Percentiles rank a stretch among this genome's conserved stretches.
Conservation (phyloP, 352 stramenopile genomes). For the Globisporangium nodosum region DNA sequence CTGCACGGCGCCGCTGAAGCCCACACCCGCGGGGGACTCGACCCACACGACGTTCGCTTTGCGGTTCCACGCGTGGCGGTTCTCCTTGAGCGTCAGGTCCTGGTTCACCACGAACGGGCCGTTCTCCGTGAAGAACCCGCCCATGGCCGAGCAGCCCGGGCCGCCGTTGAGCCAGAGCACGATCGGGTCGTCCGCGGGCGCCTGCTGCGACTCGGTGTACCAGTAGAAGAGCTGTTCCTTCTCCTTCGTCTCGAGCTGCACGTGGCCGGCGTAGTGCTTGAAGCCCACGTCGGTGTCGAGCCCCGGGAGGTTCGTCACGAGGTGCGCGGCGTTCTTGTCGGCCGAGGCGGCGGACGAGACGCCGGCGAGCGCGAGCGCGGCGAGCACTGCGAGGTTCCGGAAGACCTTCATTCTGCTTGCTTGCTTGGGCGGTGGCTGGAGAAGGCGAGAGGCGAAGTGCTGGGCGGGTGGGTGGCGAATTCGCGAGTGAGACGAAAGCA, state of each 20-base stretch:
- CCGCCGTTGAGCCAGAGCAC: slow-evolving; percentile 82
- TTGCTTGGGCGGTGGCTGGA: background rate
- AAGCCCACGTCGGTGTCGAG: slow-evolving; percentile 38
- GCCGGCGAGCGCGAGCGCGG: slow-evolving; percentile 20
- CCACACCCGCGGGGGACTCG: slow-evolving; percentile 66
- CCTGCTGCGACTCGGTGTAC: slow-evolving; percentile 65
- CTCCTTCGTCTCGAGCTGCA: slow-evolving; percentile 44
- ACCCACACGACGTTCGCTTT: slow-evolving; percentile 77
- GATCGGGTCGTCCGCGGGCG: slow-evolving; percentile 54
- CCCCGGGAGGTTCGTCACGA: slow-evolving; percentile 45
- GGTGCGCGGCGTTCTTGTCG: slow-evolving; percentile 36
- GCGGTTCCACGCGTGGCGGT: slow-evolving; percentile 76
- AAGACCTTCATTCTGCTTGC: slow-evolving; percentile 29
- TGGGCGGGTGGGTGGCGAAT: background rate
- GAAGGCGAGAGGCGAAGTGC: background rate
- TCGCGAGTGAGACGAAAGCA: slow-evolving; percentile 1
- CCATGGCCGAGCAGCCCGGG: slow-evolving; percentile 69
- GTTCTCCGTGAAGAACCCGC: slow-evolving; percentile 70
- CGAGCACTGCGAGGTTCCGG: slow-evolving; percentile 21
- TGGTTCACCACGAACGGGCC: slow-evolving; percentile 63
- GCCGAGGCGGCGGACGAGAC: slow-evolving; percentile 1
- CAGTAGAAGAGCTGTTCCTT: slow-evolving; percentile 73
- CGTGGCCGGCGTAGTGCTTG: slow-evolving; percentile 65
- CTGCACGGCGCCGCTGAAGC: slow-evolving; percentile 60
- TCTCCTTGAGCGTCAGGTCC: slow-evolving; percentile 49